Percentiles rank a stretch among this genome's conserved stretches.
These are phyloP conservation scores for Lonicera japonica DNA, from an alignment of 129 eudicot genomes.

Conservation along the genomic window DNA sequence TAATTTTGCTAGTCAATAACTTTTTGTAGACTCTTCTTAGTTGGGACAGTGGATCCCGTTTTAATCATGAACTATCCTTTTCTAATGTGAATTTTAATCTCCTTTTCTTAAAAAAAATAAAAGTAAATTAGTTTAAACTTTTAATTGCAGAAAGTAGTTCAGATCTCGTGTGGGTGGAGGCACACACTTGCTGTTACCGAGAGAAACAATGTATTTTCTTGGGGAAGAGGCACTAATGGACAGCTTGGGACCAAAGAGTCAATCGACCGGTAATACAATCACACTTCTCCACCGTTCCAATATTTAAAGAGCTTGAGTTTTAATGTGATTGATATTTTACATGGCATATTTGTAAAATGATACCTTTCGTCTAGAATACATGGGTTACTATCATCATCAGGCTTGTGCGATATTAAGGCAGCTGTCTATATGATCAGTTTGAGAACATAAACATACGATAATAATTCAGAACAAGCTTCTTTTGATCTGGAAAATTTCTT, in stretches of 20 bases:
- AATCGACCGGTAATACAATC: constrained; percentile 49
- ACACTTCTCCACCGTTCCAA: not conserved
- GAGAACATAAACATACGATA: too few species aligned
- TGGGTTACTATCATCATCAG: not conserved
- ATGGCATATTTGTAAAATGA: constrained; percentile 1
- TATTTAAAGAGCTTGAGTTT: not conserved
- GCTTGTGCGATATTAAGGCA: not conserved
- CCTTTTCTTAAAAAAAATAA: not conserved
- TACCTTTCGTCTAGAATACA: not conserved
- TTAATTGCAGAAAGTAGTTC: constrained; percentile 68
- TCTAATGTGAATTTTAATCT: not conserved
- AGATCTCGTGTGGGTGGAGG: constrained; percentile 98
- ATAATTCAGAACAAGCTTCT: too few species aligned
- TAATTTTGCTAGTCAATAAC: not conserved
- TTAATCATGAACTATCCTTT: not conserved
- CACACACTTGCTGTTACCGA: constrained; percentile 92
- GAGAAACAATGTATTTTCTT: constrained; percentile 68
- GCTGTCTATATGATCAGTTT: too few species aligned
- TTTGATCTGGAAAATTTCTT: too few species aligned
- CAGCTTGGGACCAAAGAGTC: constrained; percentile 93
- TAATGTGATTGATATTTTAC: not conserved
- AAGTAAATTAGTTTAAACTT: too few species aligned
- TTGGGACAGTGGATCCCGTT: constrained; percentile 1
- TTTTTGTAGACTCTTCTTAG: constrained; percentile 13
- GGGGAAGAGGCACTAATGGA: constrained; percentile 99